Evolutionary conservation across 805 yeast genomes (phyloP).

Genomic region (Candida golubevii): DNA sequence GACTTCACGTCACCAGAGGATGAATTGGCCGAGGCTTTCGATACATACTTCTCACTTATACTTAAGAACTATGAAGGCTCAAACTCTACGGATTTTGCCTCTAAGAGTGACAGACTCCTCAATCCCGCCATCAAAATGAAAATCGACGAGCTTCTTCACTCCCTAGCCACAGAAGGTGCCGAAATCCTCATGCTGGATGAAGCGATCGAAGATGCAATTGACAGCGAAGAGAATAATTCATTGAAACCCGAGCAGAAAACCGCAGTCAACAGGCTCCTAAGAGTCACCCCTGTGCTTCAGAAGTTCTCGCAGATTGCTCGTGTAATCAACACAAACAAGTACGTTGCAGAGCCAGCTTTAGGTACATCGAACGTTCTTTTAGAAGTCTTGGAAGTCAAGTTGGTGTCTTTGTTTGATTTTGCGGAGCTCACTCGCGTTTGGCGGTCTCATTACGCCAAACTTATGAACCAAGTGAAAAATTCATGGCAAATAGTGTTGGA

Average conservation of each 20-base stretch:
- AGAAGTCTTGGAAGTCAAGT: constrained; percentile 17
- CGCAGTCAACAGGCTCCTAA: constrained; percentile 13
- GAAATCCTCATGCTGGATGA: constrained; percentile 7
- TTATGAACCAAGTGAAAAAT: constrained; percentile 10
- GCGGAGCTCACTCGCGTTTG: constrained; percentile 17
- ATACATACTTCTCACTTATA: constrained; percentile 11
- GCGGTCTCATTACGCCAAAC: constrained; percentile 19
- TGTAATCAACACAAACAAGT: constrained; percentile 21
- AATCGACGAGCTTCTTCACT: constrained; percentile 22
- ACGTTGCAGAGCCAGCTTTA: constrained; percentile 16
- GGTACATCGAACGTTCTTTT: constrained; percentile 11
- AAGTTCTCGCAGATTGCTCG: constrained; percentile 27
- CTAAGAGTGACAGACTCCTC: constrained; percentile 11
- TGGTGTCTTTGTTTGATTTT: constrained; percentile 22
- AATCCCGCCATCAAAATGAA: constrained; percentile 22
- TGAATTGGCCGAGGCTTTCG: constrained; percentile 9
- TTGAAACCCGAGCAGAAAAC: constrained; percentile 17
- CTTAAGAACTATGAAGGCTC: constrained; percentile 9
- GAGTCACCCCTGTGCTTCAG: constrained; percentile 15
- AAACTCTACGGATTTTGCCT: neutral
- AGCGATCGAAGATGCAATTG: constrained; percentile 8
- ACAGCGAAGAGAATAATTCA: constrained; percentile 10
- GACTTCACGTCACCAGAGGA: constrained; percentile 7
- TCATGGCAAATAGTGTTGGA: constrained; percentile 22
- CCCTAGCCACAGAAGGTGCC: constrained; percentile 12